Base-by-base conservation (phyloP, 2,329 filamentous ascomycete species). In the Trichoderma polysporum region DNA sequence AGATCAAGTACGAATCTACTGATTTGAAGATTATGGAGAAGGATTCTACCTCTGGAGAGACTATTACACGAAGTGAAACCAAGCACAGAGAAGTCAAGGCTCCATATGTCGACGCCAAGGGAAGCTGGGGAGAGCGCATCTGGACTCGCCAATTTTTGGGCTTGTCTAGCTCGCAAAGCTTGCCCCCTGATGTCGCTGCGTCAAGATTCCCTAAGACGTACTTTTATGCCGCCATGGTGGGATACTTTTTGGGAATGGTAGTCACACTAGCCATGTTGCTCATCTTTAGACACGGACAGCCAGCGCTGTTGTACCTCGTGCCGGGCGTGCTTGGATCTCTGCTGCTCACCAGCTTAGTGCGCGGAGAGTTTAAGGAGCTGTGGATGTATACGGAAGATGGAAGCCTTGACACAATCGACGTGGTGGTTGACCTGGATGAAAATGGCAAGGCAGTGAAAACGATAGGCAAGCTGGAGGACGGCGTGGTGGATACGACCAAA, bases 231-330 rank as follows among this genome's bases (percentile, higher is more conserved):
- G 87, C 90, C 39, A 75, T 97, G 69, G 73, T 85, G 2, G 94
- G 94, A 0, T 99, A 98, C 77, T 73, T 91, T 0, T 56, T 89
- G 3, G 94, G 93, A 0, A 91, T 98, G 88, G 69, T 93, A 2
- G 82, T 84, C 2, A 97, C 94, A 0, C 79, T 97, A 19, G 81
- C 85, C 0, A 91, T 93, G 73, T 90, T 98, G 79, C 83, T 93
- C 58, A 80, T 92, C 10, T 95, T 88, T 74, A 85, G 90, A 54
- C 92, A 92, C 69, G 92, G 92, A 2, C 94, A 99, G 75, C 94
- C 94, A 0, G 94, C 95, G 8, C 83, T 99, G 35, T 81, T 99
- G 15, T 98, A 98, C 75, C 87, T 99, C 7, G 95, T 98, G 0
- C 94, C 94, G 0, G 90, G 91, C 0, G 92, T 98, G 0, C 80